phyloP scores from a whole-genome alignment of 2,329 filamentous ascomycete species.

The Ophiostoma sp. region DNA sequence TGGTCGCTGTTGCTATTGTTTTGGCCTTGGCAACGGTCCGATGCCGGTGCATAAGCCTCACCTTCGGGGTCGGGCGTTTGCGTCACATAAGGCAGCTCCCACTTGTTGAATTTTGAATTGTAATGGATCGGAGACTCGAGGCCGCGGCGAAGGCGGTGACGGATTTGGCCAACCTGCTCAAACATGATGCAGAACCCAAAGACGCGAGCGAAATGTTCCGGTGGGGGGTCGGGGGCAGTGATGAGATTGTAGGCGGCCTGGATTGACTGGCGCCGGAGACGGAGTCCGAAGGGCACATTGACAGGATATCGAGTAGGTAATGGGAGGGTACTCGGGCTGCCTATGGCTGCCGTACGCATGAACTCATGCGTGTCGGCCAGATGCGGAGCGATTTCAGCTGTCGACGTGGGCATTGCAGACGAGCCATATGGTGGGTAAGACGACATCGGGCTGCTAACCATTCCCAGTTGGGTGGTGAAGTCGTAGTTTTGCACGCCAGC shows the following conservation, averaged over 20 bases:
- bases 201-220: slow-evolving; percentile 46
- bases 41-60: not conserved
- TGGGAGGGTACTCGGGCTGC: slow-evolving; percentile 35
- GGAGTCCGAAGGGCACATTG: slow-evolving; percentile 58
- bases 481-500: slow-evolving; percentile 13
- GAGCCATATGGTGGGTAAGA: not conserved
- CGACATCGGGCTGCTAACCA: not conserved
- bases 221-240: slow-evolving; percentile 43
- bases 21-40: not conserved
- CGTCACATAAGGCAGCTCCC: slow-evolving; percentile 40
- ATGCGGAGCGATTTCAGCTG: slow-evolving; percentile 12
- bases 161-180: slow-evolving; percentile 46
- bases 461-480: not conserved
- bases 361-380: slow-evolving; percentile 16
- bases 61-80: slow-evolving; percentile 28
- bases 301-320: slow-evolving; percentile 47
- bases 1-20: slow-evolving; percentile 31
- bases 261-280: slow-evolving; percentile 59
- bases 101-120: slow-evolving; percentile 30
- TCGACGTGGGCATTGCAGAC: slow-evolving; percentile 10
- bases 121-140: slow-evolving; percentile 50
- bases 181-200: slow-evolving; percentile 68
- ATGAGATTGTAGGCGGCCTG: slow-evolving; percentile 60
- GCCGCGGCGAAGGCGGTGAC: slow-evolving; percentile 36
- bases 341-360: slow-evolving; percentile 26